phyloP scores from a whole-genome alignment of 257 asterid species.

The Scutellaria baicalensis region DNA sequence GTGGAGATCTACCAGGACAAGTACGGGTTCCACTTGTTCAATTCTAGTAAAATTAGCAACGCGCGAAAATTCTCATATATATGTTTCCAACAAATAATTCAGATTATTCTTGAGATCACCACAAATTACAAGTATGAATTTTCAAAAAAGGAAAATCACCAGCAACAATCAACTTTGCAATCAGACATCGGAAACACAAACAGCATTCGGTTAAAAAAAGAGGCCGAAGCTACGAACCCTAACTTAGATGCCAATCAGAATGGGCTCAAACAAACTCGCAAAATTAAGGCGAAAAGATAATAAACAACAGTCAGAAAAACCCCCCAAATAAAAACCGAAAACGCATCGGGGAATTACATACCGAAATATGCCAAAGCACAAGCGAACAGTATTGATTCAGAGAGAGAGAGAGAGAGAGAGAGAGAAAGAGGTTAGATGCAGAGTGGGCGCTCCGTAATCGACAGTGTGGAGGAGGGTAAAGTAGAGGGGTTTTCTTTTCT shows the following conservation, averaged over 20 bases:
- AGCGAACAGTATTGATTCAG: not conserved
- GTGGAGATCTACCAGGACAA: not conserved
- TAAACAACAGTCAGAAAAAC: not conserved
- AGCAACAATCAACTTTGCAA: not conserved
- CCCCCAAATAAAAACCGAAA: not conserved
- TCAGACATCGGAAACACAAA: conserved; percentile 4
- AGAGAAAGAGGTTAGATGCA: conserved; percentile 14
- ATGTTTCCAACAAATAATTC: not conserved
- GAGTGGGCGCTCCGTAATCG: conserved; percentile 10
- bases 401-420: not conserved
- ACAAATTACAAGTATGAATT: not conserved
- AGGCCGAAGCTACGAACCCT: conserved; percentile 13
- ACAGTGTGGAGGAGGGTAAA: not conserved
- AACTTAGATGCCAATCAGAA: conserved; percentile 13
- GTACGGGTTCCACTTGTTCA: not conserved
- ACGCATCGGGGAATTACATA: not conserved
- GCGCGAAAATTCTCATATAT: not conserved
- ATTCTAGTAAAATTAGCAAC: not conserved
- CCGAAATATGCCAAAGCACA: not conserved
- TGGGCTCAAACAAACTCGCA: conserved; percentile 1
- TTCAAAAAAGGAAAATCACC: not conserved
- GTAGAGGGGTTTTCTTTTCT: not conserved
- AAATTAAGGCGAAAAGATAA: not conserved
- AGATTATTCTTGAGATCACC: conserved; percentile 10
- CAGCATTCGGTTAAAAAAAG: not conserved